Conservation (phyloP, 73 alveolate genomes). For the Tetrahymena malaccensis region DNA sequence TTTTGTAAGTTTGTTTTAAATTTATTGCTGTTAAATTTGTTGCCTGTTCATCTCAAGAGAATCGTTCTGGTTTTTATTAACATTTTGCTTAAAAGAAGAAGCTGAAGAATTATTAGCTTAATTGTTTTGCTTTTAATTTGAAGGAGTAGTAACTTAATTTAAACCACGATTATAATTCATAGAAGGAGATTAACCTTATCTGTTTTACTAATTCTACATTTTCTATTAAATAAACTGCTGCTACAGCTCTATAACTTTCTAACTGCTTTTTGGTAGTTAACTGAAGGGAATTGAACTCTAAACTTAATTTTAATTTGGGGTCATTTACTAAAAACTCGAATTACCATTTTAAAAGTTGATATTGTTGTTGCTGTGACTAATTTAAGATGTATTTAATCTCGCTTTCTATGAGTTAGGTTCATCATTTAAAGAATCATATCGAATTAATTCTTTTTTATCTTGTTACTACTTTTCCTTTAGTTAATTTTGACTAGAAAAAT, state of each 20-base stretch:
- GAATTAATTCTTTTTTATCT: background rate
- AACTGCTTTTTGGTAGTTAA: background rate
- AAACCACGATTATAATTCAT: background rate
- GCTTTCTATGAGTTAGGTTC: background rate
- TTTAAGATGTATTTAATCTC: background rate
- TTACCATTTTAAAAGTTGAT: background rate
- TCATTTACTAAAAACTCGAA: background rate
- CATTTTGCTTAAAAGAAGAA: background rate
- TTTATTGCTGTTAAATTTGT: background rate
- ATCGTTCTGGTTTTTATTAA: background rate
- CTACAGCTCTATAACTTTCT: background rate
- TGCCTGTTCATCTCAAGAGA: background rate
- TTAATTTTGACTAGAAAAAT: background rate
- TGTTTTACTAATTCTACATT: background rate
- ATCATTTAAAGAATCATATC: background rate
- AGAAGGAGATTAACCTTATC: background rate
- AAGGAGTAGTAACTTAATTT: background rate
- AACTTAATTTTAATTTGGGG: background rate
- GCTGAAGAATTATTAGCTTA: background rate
- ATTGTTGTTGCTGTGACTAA: background rate
- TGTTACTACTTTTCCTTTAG: background rate
- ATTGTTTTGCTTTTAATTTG: background rate
- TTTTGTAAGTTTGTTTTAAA: background rate
- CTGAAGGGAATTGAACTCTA: background rate
- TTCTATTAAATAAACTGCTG: background rate